Evolutionary conservation across 345 rosid genomes (phyloP).

Genomic region (Syzygium aromaticum): DNA sequence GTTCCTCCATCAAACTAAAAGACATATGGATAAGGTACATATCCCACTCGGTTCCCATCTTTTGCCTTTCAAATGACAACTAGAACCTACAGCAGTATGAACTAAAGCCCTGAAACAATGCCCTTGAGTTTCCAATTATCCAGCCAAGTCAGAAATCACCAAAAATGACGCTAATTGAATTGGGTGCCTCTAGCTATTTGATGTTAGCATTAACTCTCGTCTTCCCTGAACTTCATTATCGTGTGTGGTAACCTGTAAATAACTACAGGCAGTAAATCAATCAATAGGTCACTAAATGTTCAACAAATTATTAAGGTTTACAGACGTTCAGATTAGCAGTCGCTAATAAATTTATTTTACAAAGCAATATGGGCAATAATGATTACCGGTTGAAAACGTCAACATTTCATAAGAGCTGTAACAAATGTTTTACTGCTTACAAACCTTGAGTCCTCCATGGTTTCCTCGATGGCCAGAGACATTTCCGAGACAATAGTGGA

Average conservation of each 20-base stretch:
- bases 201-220: not conserved
- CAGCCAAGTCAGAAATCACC: not conserved
- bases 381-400: not conserved
- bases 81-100: not conserved
- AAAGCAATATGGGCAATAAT: not conserved
- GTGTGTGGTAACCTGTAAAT: not conserved
- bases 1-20: not conserved
- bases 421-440: constrained; percentile 1
- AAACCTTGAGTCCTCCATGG: constrained; percentile 53
- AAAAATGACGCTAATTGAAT: not conserved
- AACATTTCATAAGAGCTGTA: not conserved
- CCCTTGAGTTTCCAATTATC: not conserved
- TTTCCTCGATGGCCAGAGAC: constrained; percentile 49
- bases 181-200: not conserved
- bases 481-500: constrained; percentile 55
- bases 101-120: not conserved
- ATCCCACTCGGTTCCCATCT: not conserved
- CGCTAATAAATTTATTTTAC: not conserved
- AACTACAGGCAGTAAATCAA: not conserved
- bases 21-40: not conserved
- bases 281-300: not conserved
- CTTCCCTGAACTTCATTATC: not conserved
- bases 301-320: not conserved
- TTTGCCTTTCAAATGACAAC: not conserved
- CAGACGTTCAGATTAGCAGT: not conserved